These are phyloP conservation scores for Neurospora sp. DNA, from an alignment of 495 filamentous ascomycete species.

Conservation along the genomic window DNA sequence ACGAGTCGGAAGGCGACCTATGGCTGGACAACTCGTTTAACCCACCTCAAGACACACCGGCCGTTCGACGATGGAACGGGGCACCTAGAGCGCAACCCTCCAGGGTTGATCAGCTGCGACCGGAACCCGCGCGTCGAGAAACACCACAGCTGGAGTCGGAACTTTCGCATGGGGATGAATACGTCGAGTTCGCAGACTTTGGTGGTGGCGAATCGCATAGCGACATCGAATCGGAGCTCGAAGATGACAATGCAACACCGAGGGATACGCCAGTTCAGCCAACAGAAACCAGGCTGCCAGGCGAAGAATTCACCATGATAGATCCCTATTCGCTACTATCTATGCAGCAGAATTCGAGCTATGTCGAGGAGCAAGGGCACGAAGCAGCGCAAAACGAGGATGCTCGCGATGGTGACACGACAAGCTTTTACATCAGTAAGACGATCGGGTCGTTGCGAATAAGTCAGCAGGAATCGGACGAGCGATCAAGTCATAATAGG, in stretches of 20 bases:
- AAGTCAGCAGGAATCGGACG: background rate
- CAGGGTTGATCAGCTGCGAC: background rate
- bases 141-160: slow-evolving; percentile 8
- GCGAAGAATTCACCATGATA: slow-evolving; percentile 43
- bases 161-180: slow-evolving; percentile 4
- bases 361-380: slow-evolving; percentile 23
- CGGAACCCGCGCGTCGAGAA: background rate
- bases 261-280: slow-evolving; percentile 1
- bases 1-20: background rate
- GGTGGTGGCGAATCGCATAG: slow-evolving; percentile 14
- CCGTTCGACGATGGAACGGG: background rate
- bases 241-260: background rate
- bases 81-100: background rate
- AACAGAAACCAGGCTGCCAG: slow-evolving; percentile 33
- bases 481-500: background rate
- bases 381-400: slow-evolving; percentile 21
- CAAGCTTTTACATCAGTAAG: slow-evolving; percentile 34
- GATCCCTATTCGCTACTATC: slow-evolving; percentile 34
- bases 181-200: slow-evolving; percentile 6
- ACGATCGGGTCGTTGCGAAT: slow-evolving; percentile 24
- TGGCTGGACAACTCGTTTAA: background rate
- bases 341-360: slow-evolving; percentile 27
- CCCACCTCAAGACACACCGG: background rate
- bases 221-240: slow-evolving; percentile 12
- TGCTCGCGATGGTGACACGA: slow-evolving; percentile 35